Base-by-base conservation (phyloP, 108 stramenopile species). In the Skeletonema grethae region DNA sequence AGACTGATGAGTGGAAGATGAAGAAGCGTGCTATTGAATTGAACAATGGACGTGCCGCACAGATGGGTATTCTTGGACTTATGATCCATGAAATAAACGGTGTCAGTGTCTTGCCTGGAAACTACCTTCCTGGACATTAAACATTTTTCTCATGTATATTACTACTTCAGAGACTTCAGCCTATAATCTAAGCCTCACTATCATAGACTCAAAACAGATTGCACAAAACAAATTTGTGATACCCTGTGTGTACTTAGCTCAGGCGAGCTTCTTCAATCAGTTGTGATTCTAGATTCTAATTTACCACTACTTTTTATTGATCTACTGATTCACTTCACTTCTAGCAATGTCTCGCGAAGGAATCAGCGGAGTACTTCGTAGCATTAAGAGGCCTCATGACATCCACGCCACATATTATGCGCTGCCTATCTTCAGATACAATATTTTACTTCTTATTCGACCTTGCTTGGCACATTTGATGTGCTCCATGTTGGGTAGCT, bases 11-110 rank as follows among this genome's bases (percentile, higher is more conserved):
- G 48, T 70, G 77, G 18, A 85, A 90, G 84, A 38, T 79, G 68
- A 35, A 68, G 56, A 95, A 95, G 87, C 82, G 91, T 62, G 94
- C 88, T 57, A 92, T 95, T 58, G 94, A 95, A 70, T 85, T 95
- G 20, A 53, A 53, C 50, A 53, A 53, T 53, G 50, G 50, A 53
- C 50, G 50, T 53, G 50, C 50, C 50, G 50, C 50, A 53, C 50
- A 53, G 2, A 53, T 53, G 50, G 50, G 50, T 53, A 53, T 53
- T 53, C 5, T 53, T 7, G 50, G 50, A 53, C 50, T 53, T 22
- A 53, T 53, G 20, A 53, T 53, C 50, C 50, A 53, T 22, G 50
- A 53, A 53, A 53, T 53, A 53, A 53, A 53, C n/a, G 50, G 50
- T 53, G 50, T 53, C 50, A 53, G 50, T 53, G n/a, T 53, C 50